Evolutionary conservation across 202 grass and related monocot species (phyloP).

Genomic region (Saccharum hybrid): DNA sequence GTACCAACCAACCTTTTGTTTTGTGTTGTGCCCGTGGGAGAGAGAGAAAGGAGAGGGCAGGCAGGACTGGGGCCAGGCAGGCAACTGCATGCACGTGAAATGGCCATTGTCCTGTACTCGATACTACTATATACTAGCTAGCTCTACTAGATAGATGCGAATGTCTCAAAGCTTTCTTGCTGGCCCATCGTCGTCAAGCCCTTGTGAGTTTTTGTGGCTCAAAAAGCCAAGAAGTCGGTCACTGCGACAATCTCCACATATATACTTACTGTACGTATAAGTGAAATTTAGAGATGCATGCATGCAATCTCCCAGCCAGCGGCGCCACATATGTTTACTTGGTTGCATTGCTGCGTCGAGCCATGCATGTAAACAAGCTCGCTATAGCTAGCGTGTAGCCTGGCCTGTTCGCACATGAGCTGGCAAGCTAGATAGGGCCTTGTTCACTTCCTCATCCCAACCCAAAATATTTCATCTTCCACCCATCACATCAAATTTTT

Average conservation of each 20-base stretch:
- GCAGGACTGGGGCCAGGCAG: neutral
- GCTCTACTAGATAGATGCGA: constrained; percentile 14
- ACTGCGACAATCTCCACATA: neutral
- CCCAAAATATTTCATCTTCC: too few relatives aligned
- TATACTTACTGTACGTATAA: too few relatives aligned
- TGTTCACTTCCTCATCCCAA: too few relatives aligned
- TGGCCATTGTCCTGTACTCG: constrained; percentile 33
- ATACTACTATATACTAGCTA: neutral
- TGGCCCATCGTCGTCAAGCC: neutral
- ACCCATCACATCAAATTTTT: too few relatives aligned
- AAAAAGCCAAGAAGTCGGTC: neutral
- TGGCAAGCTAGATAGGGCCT: constrained; percentile 6
- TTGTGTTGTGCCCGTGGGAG: constrained; percentile 45
- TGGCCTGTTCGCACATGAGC: constrained; percentile 44
- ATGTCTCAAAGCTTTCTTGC: constrained; percentile 16
- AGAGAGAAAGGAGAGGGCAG: neutral
- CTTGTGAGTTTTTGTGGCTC: neutral
- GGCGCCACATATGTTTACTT: neutral
- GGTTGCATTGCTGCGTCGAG: neutral
- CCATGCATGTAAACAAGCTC: constrained; percentile 23
- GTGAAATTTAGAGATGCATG: neutral
- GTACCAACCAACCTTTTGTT: constrained; percentile 43
- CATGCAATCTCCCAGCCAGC: neutral
- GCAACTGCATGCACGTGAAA: constrained; percentile 47
- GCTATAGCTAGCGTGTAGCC: too few relatives aligned